A percentile compares a stretch with the other conserved stretches of the same genome.
Evolutionary conservation across 306 rosid genomes (phyloP).

Genomic region (Malus fusca): DNA sequence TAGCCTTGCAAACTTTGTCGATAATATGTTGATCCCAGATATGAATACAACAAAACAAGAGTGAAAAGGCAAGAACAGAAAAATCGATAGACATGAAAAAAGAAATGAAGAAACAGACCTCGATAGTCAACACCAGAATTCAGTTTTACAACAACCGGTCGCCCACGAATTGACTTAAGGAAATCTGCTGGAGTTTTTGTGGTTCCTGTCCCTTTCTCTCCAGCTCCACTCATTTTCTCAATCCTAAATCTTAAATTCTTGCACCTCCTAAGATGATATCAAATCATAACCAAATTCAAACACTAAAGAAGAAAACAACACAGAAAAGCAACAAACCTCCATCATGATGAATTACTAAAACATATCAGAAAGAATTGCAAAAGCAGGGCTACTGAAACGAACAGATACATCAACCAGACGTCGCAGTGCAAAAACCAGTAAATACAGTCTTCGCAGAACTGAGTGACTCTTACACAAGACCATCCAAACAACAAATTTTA

Average conservation of each 20-base stretch:
- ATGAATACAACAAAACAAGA: neutral
- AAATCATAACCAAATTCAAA: neutral
- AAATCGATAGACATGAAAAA: neutral
- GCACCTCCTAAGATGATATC: neutral
- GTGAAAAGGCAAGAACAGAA: neutral
- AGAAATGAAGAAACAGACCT: constrained; percentile 31
- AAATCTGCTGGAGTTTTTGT: constrained; percentile 91
- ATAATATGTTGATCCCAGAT: neutral
- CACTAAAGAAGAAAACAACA: neutral
- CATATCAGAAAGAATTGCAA: neutral
- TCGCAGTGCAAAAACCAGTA: neutral
- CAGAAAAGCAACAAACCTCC: neutral
- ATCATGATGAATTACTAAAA: neutral
- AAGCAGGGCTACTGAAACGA: neutral
- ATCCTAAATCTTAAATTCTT: neutral
- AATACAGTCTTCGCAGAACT: neutral
- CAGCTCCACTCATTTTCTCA: constrained; percentile 43
- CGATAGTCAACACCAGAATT: constrained; percentile 92
- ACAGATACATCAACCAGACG: neutral
- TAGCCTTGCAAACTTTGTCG: neutral
- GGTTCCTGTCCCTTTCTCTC: constrained; percentile 59
- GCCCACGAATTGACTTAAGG: constrained; percentile 88
- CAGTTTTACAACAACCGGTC: constrained; percentile 87
- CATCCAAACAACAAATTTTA: neutral
- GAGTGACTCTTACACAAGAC: neutral